phyloP scores from a whole-genome alignment of 306 rosid species.

The Adenanthera pavonina region DNA sequence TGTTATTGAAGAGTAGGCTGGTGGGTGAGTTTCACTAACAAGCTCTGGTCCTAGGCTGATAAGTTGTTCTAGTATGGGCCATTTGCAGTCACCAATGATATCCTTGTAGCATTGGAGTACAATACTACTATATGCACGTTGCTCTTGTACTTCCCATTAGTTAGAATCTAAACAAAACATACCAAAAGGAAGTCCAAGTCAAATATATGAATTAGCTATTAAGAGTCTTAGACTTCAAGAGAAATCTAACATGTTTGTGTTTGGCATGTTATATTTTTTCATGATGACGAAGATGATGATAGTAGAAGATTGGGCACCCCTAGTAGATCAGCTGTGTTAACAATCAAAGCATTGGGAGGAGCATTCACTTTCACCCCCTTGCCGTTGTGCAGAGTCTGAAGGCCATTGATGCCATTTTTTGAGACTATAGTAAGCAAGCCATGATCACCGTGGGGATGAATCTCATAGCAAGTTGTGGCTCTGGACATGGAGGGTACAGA shows the following conservation, averaged over 20 bases:
- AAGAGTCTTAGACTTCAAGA: too few relatives aligned
- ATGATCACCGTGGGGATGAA: slow-evolving; percentile 32
- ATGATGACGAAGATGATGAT: background rate
- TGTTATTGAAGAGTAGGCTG: background rate
- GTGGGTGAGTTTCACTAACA: background rate
- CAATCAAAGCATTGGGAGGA: slow-evolving; percentile 30
- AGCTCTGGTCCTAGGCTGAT: background rate
- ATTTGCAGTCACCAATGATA: background rate
- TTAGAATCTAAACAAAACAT: background rate
- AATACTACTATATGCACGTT: background rate
- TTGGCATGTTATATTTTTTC: too few relatives aligned
- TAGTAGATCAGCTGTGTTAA: slow-evolving; percentile 33
- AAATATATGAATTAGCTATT: too few relatives aligned
- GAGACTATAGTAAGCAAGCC: slow-evolving; percentile 29
- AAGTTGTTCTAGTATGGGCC: background rate
- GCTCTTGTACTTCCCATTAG: slow-evolving; percentile 16
- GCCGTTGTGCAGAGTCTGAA: slow-evolving; percentile 34
- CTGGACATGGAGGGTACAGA: slow-evolving; percentile 39
- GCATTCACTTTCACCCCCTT: background rate
- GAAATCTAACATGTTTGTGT: too few relatives aligned
- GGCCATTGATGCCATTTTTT: slow-evolving; percentile 40
- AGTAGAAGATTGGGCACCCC: slow-evolving; percentile 11
- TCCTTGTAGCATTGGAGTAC: background rate
- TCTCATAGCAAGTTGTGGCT: slow-evolving; percentile 35
- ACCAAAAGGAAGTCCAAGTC: too few relatives aligned